Conservation (phyloP, 2,329 filamentous ascomycete genomes). For the Didymella pinodella region DNA sequence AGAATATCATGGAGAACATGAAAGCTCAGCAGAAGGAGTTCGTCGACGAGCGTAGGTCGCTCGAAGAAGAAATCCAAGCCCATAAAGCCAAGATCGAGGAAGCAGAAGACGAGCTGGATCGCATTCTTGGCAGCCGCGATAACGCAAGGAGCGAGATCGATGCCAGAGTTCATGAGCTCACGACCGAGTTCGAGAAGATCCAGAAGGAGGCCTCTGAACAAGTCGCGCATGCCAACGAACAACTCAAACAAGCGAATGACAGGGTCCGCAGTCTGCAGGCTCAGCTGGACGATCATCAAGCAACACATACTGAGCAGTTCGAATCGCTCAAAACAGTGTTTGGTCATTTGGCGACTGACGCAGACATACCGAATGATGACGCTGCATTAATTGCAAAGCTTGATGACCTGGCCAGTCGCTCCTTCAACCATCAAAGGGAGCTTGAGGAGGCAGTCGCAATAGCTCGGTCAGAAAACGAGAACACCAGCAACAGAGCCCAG, state of each 20-base stretch:
- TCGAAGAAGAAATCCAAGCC: slow-evolving; percentile 80
- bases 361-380: slow-evolving; percentile 49
- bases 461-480: slow-evolving; percentile 57
- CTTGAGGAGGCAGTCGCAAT: slow-evolving; percentile 57
- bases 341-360: slow-evolving; percentile 48
- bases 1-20: slow-evolving; percentile 92
- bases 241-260: slow-evolving; percentile 51
- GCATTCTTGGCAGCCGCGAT: slow-evolving; percentile 81
- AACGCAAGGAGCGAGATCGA: slow-evolving; percentile 78
- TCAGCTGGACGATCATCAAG: slow-evolving; percentile 64
- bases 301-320: slow-evolving; percentile 39
- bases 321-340: slow-evolving; percentile 48
- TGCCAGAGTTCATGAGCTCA: slow-evolving; percentile 71
- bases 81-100: slow-evolving; percentile 84
- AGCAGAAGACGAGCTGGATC: slow-evolving; percentile 88
- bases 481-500: slow-evolving; percentile 51
- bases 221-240: slow-evolving; percentile 52
- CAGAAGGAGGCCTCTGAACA: slow-evolving; percentile 60
- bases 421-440: slow-evolving; percentile 55
- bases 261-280: slow-evolving; percentile 61
- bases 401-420: slow-evolving; percentile 55
- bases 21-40: slow-evolving; percentile 92
- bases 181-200: slow-evolving; percentile 73
- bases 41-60: slow-evolving; percentile 78
- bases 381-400: slow-evolving; percentile 52